Conservation (phyloP, 2,329 filamentous ascomycete species). For the Talaromyces pinophilus region DNA sequence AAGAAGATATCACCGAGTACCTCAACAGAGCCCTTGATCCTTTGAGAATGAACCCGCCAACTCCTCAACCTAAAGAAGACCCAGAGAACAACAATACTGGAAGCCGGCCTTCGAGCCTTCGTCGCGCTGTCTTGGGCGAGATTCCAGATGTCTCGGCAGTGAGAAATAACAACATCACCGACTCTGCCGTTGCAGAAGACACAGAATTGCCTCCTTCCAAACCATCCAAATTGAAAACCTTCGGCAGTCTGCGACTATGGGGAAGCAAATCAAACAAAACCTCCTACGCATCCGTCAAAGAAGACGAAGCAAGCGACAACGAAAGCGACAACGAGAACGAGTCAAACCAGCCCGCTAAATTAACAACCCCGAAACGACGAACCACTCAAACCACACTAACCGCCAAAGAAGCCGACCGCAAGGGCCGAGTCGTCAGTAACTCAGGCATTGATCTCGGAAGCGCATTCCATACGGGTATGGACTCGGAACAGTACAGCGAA, state of each 20-base stretch:
- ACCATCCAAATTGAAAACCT: constrained; percentile 30
- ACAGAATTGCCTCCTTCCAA: constrained; percentile 9
- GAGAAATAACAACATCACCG: constrained; percentile 13
- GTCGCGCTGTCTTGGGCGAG: constrained; percentile 36
- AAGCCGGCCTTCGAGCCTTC: constrained; percentile 31
- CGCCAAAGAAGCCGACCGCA: constrained; percentile 39
- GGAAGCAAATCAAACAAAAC: constrained; percentile 39
- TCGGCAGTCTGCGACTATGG: constrained; percentile 31
- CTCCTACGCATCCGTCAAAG: constrained; percentile 38
- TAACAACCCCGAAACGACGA: constrained; percentile 17
- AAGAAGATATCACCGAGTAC: constrained; percentile 38
- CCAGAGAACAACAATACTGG: constrained; percentile 27
- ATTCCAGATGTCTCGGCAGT: constrained; percentile 39
- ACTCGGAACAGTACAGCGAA: constrained; percentile 42
- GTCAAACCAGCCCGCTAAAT: constrained; percentile 5
- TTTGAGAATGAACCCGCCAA: constrained; percentile 50
- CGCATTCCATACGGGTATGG: constrained; percentile 30
- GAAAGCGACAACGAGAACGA: constrained; percentile 28
- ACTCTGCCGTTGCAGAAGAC: not conserved
- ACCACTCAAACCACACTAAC: constrained; percentile 8
- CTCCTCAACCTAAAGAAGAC: constrained; percentile 38
- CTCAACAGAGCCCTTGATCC: constrained; percentile 45
- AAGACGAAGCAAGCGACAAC: constrained; percentile 28
- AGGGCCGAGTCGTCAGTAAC: constrained; percentile 48
- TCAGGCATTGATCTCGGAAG: constrained; percentile 41